A percentile compares a stretch with the other conserved stretches of the same genome.
phyloP scores from a whole-genome alignment of 768 basidiomycete species.

The Gymnopilus junonius region DNA sequence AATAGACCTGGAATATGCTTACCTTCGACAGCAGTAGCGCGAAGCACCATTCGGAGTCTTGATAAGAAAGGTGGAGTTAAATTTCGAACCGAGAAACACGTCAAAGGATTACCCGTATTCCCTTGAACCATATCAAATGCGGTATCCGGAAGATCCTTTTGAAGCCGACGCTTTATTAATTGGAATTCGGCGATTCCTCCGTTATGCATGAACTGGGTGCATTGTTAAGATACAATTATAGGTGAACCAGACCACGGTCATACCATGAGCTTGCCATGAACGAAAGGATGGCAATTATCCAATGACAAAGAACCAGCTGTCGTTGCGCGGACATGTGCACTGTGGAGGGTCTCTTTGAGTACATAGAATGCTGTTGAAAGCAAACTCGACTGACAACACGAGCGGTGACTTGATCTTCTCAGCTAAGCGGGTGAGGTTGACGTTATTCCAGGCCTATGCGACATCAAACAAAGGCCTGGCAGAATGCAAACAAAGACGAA shows the following conservation, averaged over 20 bases:
- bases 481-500: slow-evolving; percentile 35
- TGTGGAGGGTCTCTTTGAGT: slow-evolving; percentile 22
- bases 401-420: slow-evolving; percentile 97
- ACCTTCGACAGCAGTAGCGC: slow-evolving; percentile 89
- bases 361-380: background rate
- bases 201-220: slow-evolving; percentile 93
- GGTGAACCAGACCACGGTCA: slow-evolving; percentile 14
- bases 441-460: slow-evolving; percentile 92
- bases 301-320: slow-evolving; percentile 91
- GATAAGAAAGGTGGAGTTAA: background rate
- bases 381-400: slow-evolving; percentile 71
- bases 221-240: background rate
- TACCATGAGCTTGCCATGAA: slow-evolving; percentile 92
- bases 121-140: slow-evolving; percentile 89
- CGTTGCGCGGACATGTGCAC: slow-evolving; percentile 92
- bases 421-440: slow-evolving; percentile 89
- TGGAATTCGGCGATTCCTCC: slow-evolving; percentile 89
- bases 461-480: background rate
- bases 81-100: background rate
- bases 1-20: slow-evolving; percentile 8
- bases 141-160: slow-evolving; percentile 76
- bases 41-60: slow-evolving; percentile 98
- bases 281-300: slow-evolving; percentile 96
- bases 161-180: slow-evolving; percentile 80
- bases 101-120: slow-evolving; percentile 72